Evolutionary conservation across 1,284 basidiomycete genomes (phyloP), one percentile per base, ranked within the genome.

Genomic region (Coniophora puteana): DNA sequence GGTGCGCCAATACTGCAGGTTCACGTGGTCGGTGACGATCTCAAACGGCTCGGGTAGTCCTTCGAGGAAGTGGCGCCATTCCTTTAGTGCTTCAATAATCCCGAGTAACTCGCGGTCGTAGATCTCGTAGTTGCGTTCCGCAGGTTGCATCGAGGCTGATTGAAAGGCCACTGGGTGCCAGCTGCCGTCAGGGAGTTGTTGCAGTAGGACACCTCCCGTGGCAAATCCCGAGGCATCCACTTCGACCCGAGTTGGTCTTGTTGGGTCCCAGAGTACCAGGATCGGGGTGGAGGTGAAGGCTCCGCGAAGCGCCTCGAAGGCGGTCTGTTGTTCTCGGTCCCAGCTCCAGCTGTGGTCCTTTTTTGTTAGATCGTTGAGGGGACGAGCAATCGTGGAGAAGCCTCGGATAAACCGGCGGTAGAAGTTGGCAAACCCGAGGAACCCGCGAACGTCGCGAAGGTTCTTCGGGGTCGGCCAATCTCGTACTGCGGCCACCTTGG

Each of bases 361-460:
- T 24, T 38, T 26, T 3, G 48, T 50, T n/a, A 53, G 36, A 14
- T 36, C 29, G 13, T 40, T 36, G 1, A 70, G 39, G 3, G 62
- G 62, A 2, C 16, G 21, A 3, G 53, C 48, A 13, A 61, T 52
- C 8, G 46, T 30, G 0, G 59, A 51, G 44, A 59, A 76, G 4
- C 58, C 41, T 14, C 51, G 20, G 12, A 76, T 66, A 46, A 75
- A 76, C 16, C 54, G 46, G 2, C 65, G 46, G 40, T 75, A 68
- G 43, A 56, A 65, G 45, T 58, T 59, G 7, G 53, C 51, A 20
- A 69, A 55, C 8, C 66, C 65, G 1, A 68, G 41, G 48, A 69
- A 67, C 2, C 24, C 24, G 36, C 57, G 53, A 18, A 61, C 29
- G 16, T 62, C 47, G 21, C 48, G 44, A 14, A 62, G 36, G 13